A percentile compares a stretch with the other conserved stretches of the same genome.
phyloP scores from a whole-genome alignment of 805 yeast genomes.

The Grigorovia transvaalensis region DNA sequence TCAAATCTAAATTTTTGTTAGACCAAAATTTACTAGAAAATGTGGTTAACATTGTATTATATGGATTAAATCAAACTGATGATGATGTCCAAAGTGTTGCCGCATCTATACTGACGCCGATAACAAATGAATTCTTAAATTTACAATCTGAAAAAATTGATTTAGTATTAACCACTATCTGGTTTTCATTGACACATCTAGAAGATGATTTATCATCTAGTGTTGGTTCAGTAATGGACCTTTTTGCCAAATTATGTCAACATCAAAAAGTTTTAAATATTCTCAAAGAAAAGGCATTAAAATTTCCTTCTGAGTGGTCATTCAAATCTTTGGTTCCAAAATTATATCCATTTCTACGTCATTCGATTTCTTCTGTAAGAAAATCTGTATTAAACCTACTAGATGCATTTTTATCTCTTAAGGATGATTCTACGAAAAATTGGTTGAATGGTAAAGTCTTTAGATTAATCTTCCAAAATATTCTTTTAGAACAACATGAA shows the following conservation, averaged over 20 bases:
- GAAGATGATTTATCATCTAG: constrained; percentile 91
- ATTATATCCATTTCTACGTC: constrained; percentile 84
- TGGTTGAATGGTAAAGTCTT: constrained; percentile 75
- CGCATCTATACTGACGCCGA: constrained; percentile 85
- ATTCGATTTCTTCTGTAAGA: constrained; percentile 85
- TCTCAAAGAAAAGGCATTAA: constrained; percentile 51
- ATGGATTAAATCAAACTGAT: constrained; percentile 69
- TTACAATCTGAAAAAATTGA: constrained; percentile 41
- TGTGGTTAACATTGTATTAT: constrained; percentile 75
- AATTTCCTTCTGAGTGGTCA: constrained; percentile 40
- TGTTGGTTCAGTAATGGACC: constrained; percentile 91
- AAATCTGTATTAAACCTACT: constrained; percentile 77
- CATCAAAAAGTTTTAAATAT: constrained; percentile 66
- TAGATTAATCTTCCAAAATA: constrained; percentile 74
- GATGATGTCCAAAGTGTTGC: constrained; percentile 97
- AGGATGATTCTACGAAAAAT: constrained; percentile 40
- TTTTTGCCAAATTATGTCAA: constrained; percentile 77
- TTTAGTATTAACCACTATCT: constrained; percentile 55
- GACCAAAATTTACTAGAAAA: constrained; percentile 47
- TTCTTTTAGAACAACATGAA: constrained; percentile 78
- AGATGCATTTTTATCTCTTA: constrained; percentile 56
- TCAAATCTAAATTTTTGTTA: constrained; percentile 68
- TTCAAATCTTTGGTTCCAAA: constrained; percentile 78
- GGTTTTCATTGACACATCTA: constrained; percentile 78
- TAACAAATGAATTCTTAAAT: constrained; percentile 76